Evolutionary conservation across 345 rosid species (phyloP).

Genomic region (Camelina neglecta): DNA sequence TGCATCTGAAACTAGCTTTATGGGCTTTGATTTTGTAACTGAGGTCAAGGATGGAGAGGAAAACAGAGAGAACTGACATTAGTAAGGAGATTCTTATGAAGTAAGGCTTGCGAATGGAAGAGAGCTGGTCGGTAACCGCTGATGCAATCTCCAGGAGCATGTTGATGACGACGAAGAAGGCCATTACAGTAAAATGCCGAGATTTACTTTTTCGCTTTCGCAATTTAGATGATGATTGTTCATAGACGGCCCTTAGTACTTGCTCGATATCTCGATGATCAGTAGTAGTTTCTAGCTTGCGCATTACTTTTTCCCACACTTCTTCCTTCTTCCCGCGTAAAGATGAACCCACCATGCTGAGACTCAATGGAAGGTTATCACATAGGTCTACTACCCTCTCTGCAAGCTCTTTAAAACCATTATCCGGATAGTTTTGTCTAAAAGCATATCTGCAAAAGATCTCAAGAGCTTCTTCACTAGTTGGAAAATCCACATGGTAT

Average conservation of each 20-base stretch:
- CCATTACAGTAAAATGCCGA: not conserved
- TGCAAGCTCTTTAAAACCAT: not conserved
- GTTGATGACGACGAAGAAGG: not conserved
- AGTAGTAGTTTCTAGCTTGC: not conserved
- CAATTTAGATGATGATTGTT: not conserved
- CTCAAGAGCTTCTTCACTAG: not conserved
- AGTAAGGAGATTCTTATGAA: not conserved
- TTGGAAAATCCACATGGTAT: not conserved
- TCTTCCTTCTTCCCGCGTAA: not conserved
- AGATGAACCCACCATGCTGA: constrained; percentile 17
- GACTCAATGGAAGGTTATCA: constrained; percentile 15
- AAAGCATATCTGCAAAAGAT: constrained; percentile 7
- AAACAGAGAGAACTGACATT: constrained; percentile 5
- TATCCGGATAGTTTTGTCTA: not conserved
- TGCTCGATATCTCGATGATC: not conserved
- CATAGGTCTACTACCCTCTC: not conserved
- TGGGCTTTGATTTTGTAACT: not conserved
- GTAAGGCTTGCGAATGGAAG: constrained; percentile 19
- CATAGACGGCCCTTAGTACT: not conserved
- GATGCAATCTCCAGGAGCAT: constrained; percentile 23
- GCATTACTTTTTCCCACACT: not conserved
- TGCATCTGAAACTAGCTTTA: constrained; percentile 19
- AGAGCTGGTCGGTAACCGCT: constrained; percentile 16
- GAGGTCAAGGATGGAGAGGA: constrained; percentile 23
- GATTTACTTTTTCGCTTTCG: not conserved